Conservation (phyloP, 192 early-diverging fungal species). For the Kappamyces sp. region DNA sequence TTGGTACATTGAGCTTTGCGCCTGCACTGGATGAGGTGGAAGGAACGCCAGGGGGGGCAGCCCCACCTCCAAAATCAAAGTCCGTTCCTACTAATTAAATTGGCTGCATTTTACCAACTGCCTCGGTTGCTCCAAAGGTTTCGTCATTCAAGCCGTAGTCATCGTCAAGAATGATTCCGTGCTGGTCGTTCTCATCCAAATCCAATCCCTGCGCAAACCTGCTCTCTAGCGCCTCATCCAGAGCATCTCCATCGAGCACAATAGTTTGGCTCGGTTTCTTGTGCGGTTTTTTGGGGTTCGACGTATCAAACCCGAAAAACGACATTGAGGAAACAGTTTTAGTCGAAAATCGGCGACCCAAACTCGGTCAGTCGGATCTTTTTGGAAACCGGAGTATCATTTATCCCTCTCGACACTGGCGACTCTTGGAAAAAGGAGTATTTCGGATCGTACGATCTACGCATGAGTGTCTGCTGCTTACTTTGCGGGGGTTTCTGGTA, state of each 20-base stretch:
- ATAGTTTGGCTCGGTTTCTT: background rate
- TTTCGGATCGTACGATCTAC: background rate
- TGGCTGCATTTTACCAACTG: background rate
- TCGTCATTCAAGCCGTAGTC: conserved; percentile 44
- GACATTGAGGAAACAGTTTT: conserved; percentile 12
- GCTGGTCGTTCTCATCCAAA: conserved; percentile 17
- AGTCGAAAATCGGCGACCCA: background rate
- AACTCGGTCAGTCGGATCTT: background rate
- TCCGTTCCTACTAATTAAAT: conserved; percentile 23
- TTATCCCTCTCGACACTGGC: background rate
- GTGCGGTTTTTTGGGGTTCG: conserved; percentile 13
- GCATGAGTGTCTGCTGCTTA: background rate
- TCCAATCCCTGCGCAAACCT: conserved; percentile 31
- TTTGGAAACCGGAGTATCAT: background rate
- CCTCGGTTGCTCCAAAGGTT: conserved; percentile 39
- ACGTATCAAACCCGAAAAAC: conserved; percentile 41
- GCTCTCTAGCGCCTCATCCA: conserved; percentile 41
- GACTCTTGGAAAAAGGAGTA: conserved; percentile 1
- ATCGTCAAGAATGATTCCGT: conserved; percentile 16
- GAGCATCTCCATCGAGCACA: conserved; percentile 4
- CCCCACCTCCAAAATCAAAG: conserved; percentile 37
- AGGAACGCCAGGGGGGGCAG: background rate
- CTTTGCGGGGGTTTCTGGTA: conserved; percentile 12
- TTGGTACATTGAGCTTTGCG: conserved; percentile 5
- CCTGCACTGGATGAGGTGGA: conserved; percentile 12